Evolutionary conservation across 176 grass and related monocot species (phyloP), one percentile per base, ranked within the genome.

Genomic region (Aechmea fasciata): DNA sequence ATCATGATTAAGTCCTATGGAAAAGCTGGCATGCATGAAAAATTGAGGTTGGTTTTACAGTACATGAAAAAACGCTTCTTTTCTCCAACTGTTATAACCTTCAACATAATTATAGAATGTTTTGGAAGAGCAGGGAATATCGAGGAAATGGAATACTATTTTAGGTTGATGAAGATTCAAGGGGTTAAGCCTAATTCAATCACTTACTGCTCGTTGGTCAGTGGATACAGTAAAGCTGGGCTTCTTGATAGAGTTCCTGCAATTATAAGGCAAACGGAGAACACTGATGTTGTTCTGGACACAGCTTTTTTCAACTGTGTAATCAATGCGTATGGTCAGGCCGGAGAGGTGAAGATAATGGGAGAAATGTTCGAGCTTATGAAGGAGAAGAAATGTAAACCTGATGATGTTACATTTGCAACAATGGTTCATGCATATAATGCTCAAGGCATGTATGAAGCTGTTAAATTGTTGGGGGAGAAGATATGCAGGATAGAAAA

Each of bases 141-240:
- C 33, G 74, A 92, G 52, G 92, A 92, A 72, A 92, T 96, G 88
- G 92, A 96, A 68, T 77, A 90, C 72, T 89, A 87, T 85, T 96
- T 96, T 68, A 51, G 76, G 15, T 54, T 89, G 73, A 92, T 96
- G 92, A 96, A 92, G 77, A 83, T 89, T 73, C 82, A 81, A 63
- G 92, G 92, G 13, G 51, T 87, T 18, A 96, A 92, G 71, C 92
- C 92, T 68, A 90, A 76, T 63, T 77, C 83, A 2, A 57, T 87
- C 54, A 96, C 92, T 55, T 96, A 96, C 70, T 96, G 92, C 70
- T 96, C 88, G 0, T 63, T 92, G 3, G 75, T 92, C 62, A 96
- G 78, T 69, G 83, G 78, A 54, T 96, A 92, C 80, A 79, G 71
- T 15, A 92, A 89, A 82, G 81, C 79, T 50, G 71, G 83, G 23